phyloP scores from a whole-genome alignment of 208 protist species.

The Crithidia mellificae region DNA sequence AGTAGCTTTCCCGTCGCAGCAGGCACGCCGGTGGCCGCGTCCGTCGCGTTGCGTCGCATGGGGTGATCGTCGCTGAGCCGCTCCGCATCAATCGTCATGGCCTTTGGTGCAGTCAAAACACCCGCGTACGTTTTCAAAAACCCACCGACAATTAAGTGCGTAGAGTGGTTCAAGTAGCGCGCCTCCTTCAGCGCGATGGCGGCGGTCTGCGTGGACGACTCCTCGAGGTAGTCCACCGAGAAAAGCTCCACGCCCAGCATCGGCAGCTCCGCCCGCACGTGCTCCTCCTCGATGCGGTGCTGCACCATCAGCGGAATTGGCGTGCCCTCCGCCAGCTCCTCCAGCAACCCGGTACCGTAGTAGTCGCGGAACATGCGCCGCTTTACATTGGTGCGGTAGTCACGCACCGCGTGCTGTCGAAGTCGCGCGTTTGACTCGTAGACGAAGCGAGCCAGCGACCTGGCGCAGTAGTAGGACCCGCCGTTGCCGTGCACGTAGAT shows the following conservation, averaged over 20 bases:
- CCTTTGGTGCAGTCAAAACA: conserved; percentile 26
- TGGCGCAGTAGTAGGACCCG: conserved; percentile 74
- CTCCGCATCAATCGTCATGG: conserved; percentile 12
- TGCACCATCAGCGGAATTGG: conserved; percentile 38
- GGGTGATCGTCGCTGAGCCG: conserved; percentile 12
- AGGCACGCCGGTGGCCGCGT: conserved; percentile 8
- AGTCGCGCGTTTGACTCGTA: conserved; percentile 57
- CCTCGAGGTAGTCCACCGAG: conserved; percentile 69
- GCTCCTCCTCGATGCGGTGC: conserved; percentile 44
- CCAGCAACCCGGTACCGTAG: conserved; percentile 7
- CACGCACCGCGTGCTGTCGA: conserved; percentile 28
- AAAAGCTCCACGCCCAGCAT: conserved; percentile 66
- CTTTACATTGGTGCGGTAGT: conserved; percentile 53
- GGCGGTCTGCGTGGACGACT: conserved; percentile 69
- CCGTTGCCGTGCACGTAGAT: conserved; percentile 85
- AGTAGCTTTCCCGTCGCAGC: conserved; percentile 21
- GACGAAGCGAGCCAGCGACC: conserved; percentile 71
- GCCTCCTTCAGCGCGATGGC: conserved; percentile 65
- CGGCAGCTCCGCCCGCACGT: conserved; percentile 43
- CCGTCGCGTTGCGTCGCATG: conserved; percentile 4
- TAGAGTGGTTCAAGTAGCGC: conserved; percentile 65
- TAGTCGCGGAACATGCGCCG: conserved; percentile 28
- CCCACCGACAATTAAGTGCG: conserved; percentile 48
- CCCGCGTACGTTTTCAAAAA: conserved; percentile 50
- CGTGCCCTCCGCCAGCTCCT: conserved; percentile 33